phyloP scores from a whole-genome alignment of 768 basidiomycete genomes.

The Trichaptum fuscoviolaceum region DNA sequence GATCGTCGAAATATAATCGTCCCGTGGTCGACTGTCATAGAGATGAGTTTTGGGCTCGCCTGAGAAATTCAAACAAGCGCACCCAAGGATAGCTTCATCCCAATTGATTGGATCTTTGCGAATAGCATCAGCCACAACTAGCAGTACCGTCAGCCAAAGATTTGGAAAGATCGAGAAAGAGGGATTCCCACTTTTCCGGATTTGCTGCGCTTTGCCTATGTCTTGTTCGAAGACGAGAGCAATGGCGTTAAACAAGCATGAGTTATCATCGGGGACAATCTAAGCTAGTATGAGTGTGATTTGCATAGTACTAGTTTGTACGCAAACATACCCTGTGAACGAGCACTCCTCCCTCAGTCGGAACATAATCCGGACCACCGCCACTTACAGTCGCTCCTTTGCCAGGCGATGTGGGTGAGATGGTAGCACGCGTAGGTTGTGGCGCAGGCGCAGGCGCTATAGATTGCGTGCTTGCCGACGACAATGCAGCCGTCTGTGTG shows the following conservation, averaged over 20 bases:
- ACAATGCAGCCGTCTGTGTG: constrained; percentile 30
- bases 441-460: constrained; percentile 10
- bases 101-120: constrained; percentile 64
- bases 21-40: constrained; percentile 43
- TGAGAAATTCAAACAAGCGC: constrained; percentile 13
- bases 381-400: constrained; percentile 14
- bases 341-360: constrained; percentile 57
- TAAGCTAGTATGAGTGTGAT: constrained; percentile 25
- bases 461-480: constrained; percentile 11
- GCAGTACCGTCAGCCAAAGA: neutral
- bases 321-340: constrained; percentile 70
- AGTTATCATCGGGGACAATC: constrained; percentile 97
- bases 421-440: constrained; percentile 6
- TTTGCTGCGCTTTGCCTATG: constrained; percentile 57
- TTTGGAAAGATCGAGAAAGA: neutral
- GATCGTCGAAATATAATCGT: constrained; percentile 78
- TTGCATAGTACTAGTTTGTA: constrained; percentile 6
- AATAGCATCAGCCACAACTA: constrained; percentile 85
- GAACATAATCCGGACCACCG: constrained; percentile 52
- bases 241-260: constrained; percentile 86
- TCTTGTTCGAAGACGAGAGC: constrained; percentile 84
- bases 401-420: constrained; percentile 4
- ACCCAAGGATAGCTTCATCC: constrained; percentile 87
- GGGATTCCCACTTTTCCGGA: constrained; percentile 62
- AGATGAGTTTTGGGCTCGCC: neutral